Evolutionary conservation across 139 green algal species (phyloP).

Genomic region (Edaphochlamys debaryana): DNA sequence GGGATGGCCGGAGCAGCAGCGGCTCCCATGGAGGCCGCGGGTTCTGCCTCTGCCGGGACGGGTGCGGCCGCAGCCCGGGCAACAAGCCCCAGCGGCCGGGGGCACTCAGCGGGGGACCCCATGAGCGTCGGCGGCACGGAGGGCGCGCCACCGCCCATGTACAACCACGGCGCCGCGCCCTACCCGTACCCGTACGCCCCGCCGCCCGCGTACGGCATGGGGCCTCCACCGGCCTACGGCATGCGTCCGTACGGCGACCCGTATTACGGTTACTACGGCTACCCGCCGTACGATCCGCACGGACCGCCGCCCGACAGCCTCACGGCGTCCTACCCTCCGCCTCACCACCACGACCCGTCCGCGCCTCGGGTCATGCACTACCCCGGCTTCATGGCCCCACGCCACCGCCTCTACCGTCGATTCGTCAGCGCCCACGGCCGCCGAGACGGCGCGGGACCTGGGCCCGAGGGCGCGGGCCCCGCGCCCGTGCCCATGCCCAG

Average conservation of each 20-base stretch:
- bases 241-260: conserved; percentile 13
- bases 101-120: conserved; percentile 8
- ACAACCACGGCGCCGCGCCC: not conserved
- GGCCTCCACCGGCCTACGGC: not conserved
- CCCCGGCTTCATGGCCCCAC: conserved; percentile 1
- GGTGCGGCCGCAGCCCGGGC: not conserved
- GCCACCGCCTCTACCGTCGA: conserved; percentile 17
- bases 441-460: too few relatives aligned
- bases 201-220: not conserved
- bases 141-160: too few relatives aligned
- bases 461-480: too few relatives aligned
- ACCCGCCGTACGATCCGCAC: conserved; percentile 2
- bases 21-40: not conserved
- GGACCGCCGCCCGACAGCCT: not conserved
- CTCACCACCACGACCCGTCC: not conserved
- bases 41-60: not conserved
- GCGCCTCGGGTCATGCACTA: conserved; percentile 7
- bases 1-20: not conserved
- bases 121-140: conserved; percentile 8
- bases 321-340: not conserved
- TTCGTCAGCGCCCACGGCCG: not conserved
- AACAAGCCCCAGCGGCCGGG: conserved; percentile 13
- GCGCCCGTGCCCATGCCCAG: not conserved
- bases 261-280: not conserved
- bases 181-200: conserved; percentile 19